Evolutionary conservation across 148 eudicot species (phyloP), one percentile per base, ranked within the genome.

Genomic region (Camellia sinensis): DNA sequence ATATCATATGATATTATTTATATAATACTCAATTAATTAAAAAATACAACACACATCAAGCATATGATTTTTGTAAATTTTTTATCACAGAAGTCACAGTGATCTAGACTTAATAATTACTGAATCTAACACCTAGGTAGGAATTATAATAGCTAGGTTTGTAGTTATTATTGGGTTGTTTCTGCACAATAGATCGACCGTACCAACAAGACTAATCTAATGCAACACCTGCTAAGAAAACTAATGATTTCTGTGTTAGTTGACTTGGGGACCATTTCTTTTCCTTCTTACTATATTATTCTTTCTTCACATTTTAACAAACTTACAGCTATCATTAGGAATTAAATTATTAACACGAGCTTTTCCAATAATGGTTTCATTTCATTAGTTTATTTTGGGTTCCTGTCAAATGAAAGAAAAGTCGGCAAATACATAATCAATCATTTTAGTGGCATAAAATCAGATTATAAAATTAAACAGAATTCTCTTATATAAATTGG

Each of bases 201-300:
- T 69, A 69, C 73, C 73, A 45, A 45, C 19, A 19, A 69, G n/a
- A 6, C 41, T 22, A 64, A 7, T 64, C 41, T 64, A 64, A 64
- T 64, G 21, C 4, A 43, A 69, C 6, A 7, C 46, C 46, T 14
- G 14, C 43, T 67, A 45, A 69, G 52, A 69, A 69, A 69, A 17
- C 41, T 17, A 69, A 69, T 69, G 22, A 45, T 69, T 45, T 50
- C 6, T 10, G 14, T 3, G 13, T 3, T n/a, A 75, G 61, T 75
- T 17, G 67, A 75, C 67, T 12, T 59, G 57, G 57, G 60, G 74
- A 71, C 74, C 57, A 71, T 71, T n/a, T 48, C 15, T 7, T 50
- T 71, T 71, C 59, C 8, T 0, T 53, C 19, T 29, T 14, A 29
- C 11, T 52, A 75, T 15, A 22, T 14, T 11, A 7, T 37, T 14